phyloP scores from a whole-genome alignment of 768 basidiomycete species.

The Podaxis carcinomalis region DNA sequence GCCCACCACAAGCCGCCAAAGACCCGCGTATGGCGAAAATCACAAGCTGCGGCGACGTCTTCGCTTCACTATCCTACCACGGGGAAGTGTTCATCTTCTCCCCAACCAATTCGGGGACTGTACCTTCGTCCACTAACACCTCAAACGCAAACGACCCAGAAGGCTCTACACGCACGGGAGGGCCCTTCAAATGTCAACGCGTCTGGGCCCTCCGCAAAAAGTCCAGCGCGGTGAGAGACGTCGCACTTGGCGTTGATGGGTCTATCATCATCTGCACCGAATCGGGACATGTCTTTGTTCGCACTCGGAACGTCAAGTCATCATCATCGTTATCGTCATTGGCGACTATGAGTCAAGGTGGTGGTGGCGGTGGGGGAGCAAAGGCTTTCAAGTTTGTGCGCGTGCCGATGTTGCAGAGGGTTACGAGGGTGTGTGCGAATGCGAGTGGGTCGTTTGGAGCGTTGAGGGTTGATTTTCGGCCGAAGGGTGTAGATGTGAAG shows the following conservation, averaged over 20 bases:
- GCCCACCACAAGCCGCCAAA: slow-evolving; percentile 72
- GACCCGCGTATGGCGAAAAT: slow-evolving; percentile 77
- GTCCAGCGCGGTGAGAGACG: slow-evolving; percentile 86
- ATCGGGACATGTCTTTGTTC: slow-evolving; percentile 91
- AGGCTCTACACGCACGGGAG: slow-evolving; percentile 23
- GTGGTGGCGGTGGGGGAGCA: too few species aligned
- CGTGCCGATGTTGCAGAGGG: slow-evolving; percentile 80
- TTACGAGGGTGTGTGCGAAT: slow-evolving; percentile 78
- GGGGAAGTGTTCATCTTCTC: slow-evolving; percentile 92
- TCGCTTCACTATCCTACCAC: slow-evolving; percentile 77
- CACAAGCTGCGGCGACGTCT: slow-evolving; percentile 69
- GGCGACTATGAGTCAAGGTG: not conserved
- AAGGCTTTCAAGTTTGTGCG: slow-evolving; percentile 77
- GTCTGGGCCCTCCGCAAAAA: slow-evolving; percentile 88
- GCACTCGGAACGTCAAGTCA: slow-evolving; percentile 49
- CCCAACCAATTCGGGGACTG: slow-evolving; percentile 9
- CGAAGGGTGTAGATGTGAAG: slow-evolving; percentile 46
- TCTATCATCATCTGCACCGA: slow-evolving; percentile 89
- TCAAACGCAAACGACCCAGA: slow-evolving; percentile 25
- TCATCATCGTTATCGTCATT: too few species aligned
- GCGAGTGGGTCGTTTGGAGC: slow-evolving; percentile 87
- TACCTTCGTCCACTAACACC: slow-evolving; percentile 14
- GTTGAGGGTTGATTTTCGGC: slow-evolving; percentile 67
- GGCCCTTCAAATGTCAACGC: slow-evolving; percentile 73
- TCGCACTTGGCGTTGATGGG: slow-evolving; percentile 84